Conservation (phyloP, 495 filamentous ascomycete species). For the Cercophora newfieldiana region DNA sequence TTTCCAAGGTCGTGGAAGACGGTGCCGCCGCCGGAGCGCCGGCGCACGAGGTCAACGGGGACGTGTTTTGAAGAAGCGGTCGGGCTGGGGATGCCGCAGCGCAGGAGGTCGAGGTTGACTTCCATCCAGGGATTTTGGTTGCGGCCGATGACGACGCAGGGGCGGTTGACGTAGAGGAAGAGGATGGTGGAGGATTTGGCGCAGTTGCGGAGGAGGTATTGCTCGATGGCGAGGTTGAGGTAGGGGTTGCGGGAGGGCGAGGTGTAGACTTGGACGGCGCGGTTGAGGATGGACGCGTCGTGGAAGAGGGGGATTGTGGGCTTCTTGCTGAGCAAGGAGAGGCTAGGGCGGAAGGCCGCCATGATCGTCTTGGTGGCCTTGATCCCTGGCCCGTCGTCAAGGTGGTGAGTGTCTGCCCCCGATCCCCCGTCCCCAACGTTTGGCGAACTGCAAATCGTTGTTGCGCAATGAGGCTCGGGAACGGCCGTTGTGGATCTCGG, state of each 20-base stretch:
- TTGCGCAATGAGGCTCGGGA: too few relatives aligned
- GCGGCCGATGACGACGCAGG: slow-evolving; percentile 85
- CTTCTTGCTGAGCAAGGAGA: neutral
- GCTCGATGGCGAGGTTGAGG: slow-evolving; percentile 93
- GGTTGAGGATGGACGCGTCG: slow-evolving; percentile 2
- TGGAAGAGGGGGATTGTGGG: neutral
- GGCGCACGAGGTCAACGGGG: slow-evolving; percentile 66
- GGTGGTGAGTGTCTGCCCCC: neutral
- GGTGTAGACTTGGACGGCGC: slow-evolving; percentile 64
- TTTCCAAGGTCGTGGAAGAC: slow-evolving; percentile 94
- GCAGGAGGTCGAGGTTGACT: slow-evolving; percentile 66
- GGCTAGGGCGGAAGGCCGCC: neutral
- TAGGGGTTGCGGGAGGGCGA: slow-evolving; percentile 75
- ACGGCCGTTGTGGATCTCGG: too few relatives aligned
- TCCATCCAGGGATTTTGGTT: slow-evolving; percentile 99
- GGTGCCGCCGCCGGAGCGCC: slow-evolving; percentile 84
- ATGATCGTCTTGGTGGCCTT: too few relatives aligned
- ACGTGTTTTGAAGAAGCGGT: neutral
- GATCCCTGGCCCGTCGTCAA: too few relatives aligned
- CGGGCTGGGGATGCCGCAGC: slow-evolving; percentile 18
- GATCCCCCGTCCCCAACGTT: neutral
- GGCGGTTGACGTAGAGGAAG: slow-evolving; percentile 83
- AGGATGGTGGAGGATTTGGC: slow-evolving; percentile 70
- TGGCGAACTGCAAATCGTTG: too few relatives aligned
- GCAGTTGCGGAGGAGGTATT: slow-evolving; percentile 76